phyloP scores from a whole-genome alignment of 2,329 filamentous ascomycete genomes.

The Trichoderma koningiopsis region DNA sequence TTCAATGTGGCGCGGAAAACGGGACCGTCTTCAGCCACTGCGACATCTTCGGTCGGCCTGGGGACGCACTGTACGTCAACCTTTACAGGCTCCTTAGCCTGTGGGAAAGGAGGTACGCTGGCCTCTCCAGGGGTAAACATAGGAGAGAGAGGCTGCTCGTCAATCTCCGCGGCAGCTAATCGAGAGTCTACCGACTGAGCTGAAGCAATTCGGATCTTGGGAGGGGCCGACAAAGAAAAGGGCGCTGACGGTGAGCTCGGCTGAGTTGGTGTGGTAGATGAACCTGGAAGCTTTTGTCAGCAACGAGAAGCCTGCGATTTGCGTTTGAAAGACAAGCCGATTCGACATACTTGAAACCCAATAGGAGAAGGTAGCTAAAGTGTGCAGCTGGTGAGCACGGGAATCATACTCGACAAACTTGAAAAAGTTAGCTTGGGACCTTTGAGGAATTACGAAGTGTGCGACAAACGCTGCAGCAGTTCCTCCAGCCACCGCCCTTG shows the following conservation, averaged over 20 bases:
- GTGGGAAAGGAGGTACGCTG: conserved; percentile 33
- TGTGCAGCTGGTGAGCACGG: conserved; percentile 83
- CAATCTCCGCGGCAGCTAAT: conserved; percentile 63
- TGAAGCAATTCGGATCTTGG: conserved; percentile 81
- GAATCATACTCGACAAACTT: conserved; percentile 98
- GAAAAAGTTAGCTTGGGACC: conserved; percentile 32
- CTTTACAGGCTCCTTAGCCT: conserved; percentile 62
- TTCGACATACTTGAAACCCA: conserved; percentile 77
- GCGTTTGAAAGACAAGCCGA: conserved; percentile 30
- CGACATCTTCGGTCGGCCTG: conserved; percentile 81
- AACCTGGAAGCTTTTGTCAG: conserved; percentile 19
- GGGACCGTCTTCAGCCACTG: conserved; percentile 86
- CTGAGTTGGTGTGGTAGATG: conserved; percentile 45
- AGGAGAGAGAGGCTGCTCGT: conserved; percentile 61
- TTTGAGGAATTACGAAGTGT: neutral
- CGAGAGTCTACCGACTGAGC: conserved; percentile 84
- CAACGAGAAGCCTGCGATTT: conserved; percentile 27
- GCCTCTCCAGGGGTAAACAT: conserved; percentile 44
- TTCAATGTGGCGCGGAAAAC: conserved; percentile 97
- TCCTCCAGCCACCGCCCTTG: conserved; percentile 88
- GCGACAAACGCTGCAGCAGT: conserved; percentile 77
- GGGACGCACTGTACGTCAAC: conserved; percentile 81
- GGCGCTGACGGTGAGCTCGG: conserved; percentile 70
- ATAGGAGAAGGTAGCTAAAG: conserved; percentile 89
- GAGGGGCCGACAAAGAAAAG: conserved; percentile 72